Evolutionary conservation across 768 basidiomycete genomes (phyloP).

Genomic region (Lyophyllum shimeji): DNA sequence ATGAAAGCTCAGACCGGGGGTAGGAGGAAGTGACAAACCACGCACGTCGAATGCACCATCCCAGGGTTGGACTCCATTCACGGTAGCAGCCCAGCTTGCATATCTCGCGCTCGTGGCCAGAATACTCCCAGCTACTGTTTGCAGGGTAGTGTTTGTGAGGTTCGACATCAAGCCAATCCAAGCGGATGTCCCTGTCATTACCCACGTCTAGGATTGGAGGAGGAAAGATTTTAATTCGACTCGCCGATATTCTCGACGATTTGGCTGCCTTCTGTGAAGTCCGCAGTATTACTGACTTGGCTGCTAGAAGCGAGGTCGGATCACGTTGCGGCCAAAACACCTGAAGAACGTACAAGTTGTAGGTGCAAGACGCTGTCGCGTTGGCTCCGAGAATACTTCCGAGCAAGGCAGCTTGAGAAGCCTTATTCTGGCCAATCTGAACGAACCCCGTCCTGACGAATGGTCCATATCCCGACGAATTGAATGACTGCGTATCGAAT

Average conservation of each 20-base stretch:
- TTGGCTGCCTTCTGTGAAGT: conserved; percentile 14
- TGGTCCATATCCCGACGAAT: conserved; percentile 8
- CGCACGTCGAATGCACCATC: conserved; percentile 42
- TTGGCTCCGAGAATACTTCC: conserved; percentile 33
- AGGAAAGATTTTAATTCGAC: not conserved
- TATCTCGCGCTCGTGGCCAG: conserved; percentile 51
- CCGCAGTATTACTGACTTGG: conserved; percentile 10
- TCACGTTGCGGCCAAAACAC: not conserved
- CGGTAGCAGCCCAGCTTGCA: conserved; percentile 42
- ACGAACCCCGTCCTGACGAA: conserved; percentile 10
- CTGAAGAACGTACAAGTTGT: conserved; percentile 39
- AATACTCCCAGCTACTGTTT: conserved; percentile 47
- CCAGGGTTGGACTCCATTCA: conserved; percentile 38
- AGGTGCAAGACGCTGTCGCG: conserved; percentile 49
- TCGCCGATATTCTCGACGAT: conserved; percentile 16
- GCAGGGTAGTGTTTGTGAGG: conserved; percentile 34
- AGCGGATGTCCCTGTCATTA: conserved; percentile 33
- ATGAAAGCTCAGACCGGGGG: not conserved
- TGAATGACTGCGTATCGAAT: conserved; percentile 16
- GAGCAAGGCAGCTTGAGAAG: conserved; percentile 18
- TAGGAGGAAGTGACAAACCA: not conserved
- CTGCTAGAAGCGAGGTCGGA: not conserved
- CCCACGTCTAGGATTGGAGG: not conserved
- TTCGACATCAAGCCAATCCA: conserved; percentile 47
- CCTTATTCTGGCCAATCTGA: conserved; percentile 16